Evolutionary conservation across 345 rosid genomes (phyloP).

Genomic region (Populus nigra): DNA sequence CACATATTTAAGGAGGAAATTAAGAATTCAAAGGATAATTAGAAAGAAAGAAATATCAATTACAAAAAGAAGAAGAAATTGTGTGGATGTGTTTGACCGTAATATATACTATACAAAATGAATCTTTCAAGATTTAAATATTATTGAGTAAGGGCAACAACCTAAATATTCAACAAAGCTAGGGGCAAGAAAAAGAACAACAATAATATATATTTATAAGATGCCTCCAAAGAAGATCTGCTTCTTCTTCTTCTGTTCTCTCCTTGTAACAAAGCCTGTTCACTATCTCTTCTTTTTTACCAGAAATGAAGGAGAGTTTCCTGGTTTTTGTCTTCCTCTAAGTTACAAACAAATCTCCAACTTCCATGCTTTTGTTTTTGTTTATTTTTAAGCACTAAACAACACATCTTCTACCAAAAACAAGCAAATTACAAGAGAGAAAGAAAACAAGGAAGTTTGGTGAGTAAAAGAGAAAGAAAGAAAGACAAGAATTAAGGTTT

Average conservation of each 20-base stretch:
- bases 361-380: constrained; percentile 3
- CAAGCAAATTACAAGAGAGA: constrained; percentile 7
- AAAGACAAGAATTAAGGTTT: background rate
- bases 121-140: background rate
- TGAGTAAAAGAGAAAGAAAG: constrained; percentile 24
- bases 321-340: constrained; percentile 38
- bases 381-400: background rate
- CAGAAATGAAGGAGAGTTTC: constrained; percentile 39
- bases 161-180: constrained; percentile 1
- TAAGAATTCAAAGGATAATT: no score
- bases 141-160: constrained; percentile 11
- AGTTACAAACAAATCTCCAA: constrained; percentile 22
- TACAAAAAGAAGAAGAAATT: background rate
- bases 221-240: constrained; percentile 20
- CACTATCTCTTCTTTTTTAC: constrained; percentile 1
- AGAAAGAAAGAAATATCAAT: background rate
- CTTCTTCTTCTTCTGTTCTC: constrained; percentile 11
- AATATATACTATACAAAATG: background rate
- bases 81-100: background rate
- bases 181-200: constrained; percentile 8
- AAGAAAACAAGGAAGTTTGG: constrained; percentile 25
- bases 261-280: constrained; percentile 6
- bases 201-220: constrained; percentile 3
- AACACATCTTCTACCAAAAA: constrained; percentile 1
- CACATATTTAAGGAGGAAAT: no score